phyloP scores from a whole-genome alignment of 2,329 filamentous ascomycete species.

The Ophiostoma pallidulum region DNA sequence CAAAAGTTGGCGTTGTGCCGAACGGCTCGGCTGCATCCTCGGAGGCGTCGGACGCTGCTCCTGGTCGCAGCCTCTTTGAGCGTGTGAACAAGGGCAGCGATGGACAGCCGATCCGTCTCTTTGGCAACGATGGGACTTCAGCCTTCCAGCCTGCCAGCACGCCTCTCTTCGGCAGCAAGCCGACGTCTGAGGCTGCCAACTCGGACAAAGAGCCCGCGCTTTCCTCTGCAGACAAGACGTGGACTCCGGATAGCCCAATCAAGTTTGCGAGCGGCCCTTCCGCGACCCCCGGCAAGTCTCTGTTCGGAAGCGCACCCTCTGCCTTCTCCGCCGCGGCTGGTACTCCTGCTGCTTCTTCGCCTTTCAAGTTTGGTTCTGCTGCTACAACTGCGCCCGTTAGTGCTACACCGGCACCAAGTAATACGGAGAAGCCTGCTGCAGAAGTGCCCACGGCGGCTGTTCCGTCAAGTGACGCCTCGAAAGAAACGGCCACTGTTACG shows the following conservation, averaged over 20 bases:
- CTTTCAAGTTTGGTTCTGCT: conserved; percentile 11
- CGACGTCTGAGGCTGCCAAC: conserved; percentile 31
- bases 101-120: conserved; percentile 39
- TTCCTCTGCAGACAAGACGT: conserved; percentile 34
- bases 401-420: neutral
- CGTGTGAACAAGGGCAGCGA: conserved; percentile 42
- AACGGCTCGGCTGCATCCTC: conserved; percentile 28
- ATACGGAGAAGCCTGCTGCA: neutral
- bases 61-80: conserved; percentile 45
- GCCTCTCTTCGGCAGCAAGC: conserved; percentile 20
- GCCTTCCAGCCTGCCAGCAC: neutral
- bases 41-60: conserved; percentile 35
- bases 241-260: conserved; percentile 42
- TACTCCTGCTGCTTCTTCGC: neutral
- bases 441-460: neutral
- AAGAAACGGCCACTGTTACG: neutral
- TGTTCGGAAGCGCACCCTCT: conserved; percentile 13
- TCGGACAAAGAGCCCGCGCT: conserved; percentile 30
- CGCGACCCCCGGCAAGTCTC: conserved; percentile 9
- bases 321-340: neutral
- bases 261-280: conserved; percentile 35
- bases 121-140: conserved; percentile 23
- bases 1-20: conserved; percentile 14
- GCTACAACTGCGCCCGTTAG: conserved; percentile 2
- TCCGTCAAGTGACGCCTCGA: neutral